Evolutionary conservation across 2,329 filamentous ascomycete species (phyloP).

Genomic region (Hymenoscyphus fructigenus): DNA sequence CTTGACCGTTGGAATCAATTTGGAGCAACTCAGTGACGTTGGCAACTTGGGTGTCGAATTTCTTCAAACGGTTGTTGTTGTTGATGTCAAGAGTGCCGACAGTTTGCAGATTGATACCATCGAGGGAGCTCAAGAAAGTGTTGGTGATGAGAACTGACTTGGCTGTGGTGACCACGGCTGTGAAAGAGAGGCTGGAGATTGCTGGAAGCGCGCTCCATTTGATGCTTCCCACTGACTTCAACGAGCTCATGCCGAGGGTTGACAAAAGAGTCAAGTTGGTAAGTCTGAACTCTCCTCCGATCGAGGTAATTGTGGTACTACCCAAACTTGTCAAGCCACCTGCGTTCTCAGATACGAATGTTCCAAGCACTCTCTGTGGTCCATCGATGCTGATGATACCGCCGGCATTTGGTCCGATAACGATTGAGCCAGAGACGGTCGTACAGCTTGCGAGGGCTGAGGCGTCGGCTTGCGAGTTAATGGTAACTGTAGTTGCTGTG

Average conservation of each 20-base stretch:
- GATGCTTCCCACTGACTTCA: constrained; percentile 66
- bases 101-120: constrained; percentile 76
- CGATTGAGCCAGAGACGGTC: constrained; percentile 35
- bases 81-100: constrained; percentile 75
- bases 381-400: constrained; percentile 58
- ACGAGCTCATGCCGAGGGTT: constrained; percentile 62
- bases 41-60: constrained; percentile 73
- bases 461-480: constrained; percentile 35
- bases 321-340: constrained; percentile 64
- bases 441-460: constrained; percentile 30
- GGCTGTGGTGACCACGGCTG: constrained; percentile 62
- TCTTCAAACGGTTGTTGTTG: constrained; percentile 82
- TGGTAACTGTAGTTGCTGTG: constrained; percentile 34
- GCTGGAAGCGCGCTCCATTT: constrained; percentile 69
- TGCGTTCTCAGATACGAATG: constrained; percentile 58
- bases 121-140: constrained; percentile 75
- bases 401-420: constrained; percentile 35
- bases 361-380: constrained; percentile 54
- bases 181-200: constrained; percentile 59
- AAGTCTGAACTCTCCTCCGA: constrained; percentile 71
- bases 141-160: constrained; percentile 74
- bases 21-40: constrained; percentile 71
- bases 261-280: constrained; percentile 67
- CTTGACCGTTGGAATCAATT: constrained; percentile 77
- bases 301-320: constrained; percentile 59